phyloP scores from a whole-genome alignment of 106 monocot genomes.

The Dendrobium catenatum region DNA sequence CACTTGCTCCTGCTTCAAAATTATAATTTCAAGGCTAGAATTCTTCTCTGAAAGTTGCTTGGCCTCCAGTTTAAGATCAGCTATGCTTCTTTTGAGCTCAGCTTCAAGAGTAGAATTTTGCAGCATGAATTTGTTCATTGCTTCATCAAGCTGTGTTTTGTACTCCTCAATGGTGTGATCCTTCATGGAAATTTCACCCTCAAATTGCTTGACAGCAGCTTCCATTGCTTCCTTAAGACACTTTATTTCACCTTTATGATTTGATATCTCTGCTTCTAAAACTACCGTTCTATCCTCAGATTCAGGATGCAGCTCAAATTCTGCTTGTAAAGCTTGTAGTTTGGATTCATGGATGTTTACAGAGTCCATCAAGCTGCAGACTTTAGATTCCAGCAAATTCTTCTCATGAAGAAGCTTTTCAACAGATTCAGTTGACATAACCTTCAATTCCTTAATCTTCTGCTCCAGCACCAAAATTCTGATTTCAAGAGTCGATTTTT shows the following conservation, averaged over 20 bases:
- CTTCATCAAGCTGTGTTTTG: constrained; percentile 23
- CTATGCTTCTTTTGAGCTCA: not conserved
- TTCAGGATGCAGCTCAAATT: too few species aligned
- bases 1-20: constrained; percentile 21
- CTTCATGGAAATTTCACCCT: constrained; percentile 13
- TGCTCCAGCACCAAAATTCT: constrained; percentile 23
- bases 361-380: not conserved
- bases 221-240: not conserved
- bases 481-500: constrained; percentile 25
- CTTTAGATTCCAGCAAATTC: not conserved
- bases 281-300: too few species aligned
- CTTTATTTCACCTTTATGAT: too few species aligned
- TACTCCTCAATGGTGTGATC: constrained; percentile 30
- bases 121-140: constrained; percentile 12
- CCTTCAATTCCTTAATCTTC: constrained; percentile 25
- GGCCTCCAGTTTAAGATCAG: too few species aligned
- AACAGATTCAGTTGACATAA: not conserved
- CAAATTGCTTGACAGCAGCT: not conserved
- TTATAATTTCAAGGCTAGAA: constrained; percentile 19
- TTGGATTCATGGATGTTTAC: not conserved
- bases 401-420: constrained; percentile 32
- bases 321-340: too few species aligned
- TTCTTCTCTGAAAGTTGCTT: constrained; percentile 17
- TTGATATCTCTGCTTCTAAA: too few species aligned
- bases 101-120: constrained; percentile 30